phyloP scores from a whole-genome alignment of 2,329 filamentous ascomycete species.

The Byssochlamys sp. region DNA sequence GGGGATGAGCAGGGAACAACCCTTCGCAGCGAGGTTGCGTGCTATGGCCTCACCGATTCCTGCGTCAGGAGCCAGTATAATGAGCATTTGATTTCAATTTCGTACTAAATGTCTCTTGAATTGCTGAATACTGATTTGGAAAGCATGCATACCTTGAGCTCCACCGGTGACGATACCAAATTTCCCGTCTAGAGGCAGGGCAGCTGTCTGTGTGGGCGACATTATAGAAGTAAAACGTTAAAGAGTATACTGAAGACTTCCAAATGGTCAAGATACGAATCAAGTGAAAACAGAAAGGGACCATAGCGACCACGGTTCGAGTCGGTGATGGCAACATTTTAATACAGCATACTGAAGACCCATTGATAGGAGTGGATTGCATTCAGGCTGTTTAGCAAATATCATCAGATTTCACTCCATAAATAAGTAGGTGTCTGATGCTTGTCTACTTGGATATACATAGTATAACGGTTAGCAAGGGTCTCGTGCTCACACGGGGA shows the following conservation, averaged over 20 bases:
- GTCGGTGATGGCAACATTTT: no score
- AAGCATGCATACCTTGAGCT: constrained; percentile 53
- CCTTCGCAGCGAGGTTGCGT: constrained; percentile 63
- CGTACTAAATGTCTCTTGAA: no score
- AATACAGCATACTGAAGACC: no score
- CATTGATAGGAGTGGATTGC: not conserved
- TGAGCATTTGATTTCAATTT: not conserved
- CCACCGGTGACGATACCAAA: constrained; percentile 70
- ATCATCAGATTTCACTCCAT: no score
- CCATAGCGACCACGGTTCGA: no score
- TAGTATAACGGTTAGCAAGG: not conserved
- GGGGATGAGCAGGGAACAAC: constrained; percentile 59
- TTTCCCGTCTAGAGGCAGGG: constrained; percentile 56
- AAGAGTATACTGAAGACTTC: not conserved
- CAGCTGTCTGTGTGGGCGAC: constrained; percentile 1
- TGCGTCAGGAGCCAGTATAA: constrained; percentile 23
- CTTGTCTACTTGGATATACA: no score
- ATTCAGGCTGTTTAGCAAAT: not conserved
- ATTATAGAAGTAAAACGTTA: constrained; percentile 7
- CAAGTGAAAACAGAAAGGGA: no score
- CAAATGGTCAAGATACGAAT: no score
- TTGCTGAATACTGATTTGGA: no score
- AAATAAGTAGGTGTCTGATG: no score
- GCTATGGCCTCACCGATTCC: constrained; percentile 66
- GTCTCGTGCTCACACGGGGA: not conserved